Evolutionary conservation across 2,329 filamentous ascomycete genomes (phyloP).

Genomic region (Microcera coccophila): DNA sequence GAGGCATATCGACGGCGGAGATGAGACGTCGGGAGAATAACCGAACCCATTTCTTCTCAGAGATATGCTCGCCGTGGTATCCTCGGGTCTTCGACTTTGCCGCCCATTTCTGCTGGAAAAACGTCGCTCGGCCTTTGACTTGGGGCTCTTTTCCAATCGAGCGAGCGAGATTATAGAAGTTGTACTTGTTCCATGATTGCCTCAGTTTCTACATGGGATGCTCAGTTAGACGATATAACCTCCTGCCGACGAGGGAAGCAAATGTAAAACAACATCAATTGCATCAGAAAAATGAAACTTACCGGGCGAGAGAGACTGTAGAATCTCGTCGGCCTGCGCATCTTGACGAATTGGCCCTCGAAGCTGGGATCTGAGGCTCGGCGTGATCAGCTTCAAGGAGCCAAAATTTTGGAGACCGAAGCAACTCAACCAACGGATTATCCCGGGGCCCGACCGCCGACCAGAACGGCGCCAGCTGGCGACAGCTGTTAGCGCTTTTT

Average conservation of each 20-base stretch:
- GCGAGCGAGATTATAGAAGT: conserved; percentile 77
- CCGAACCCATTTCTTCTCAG: conserved; percentile 88
- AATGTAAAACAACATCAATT: conserved; percentile 3
- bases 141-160: conserved; percentile 30
- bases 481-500: conserved; percentile 1
- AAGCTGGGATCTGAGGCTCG: conserved; percentile 22
- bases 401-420: conserved; percentile 31
- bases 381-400: conserved; percentile 21
- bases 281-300: conserved; percentile 31
- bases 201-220: conserved; percentile 68
- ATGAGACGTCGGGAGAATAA: conserved; percentile 82
- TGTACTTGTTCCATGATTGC: conserved; percentile 97
- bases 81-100: conserved; percentile 79
- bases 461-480: conserved; percentile 17
- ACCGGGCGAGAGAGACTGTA: conserved; percentile 65
- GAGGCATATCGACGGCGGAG: conserved; percentile 81
- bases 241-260: conserved; percentile 4
- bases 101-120: conserved; percentile 98
- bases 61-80: conserved; percentile 94
- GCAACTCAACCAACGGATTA: conserved; percentile 28
- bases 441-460: conserved; percentile 20
- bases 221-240: conserved; percentile 15
- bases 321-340: conserved; percentile 57
- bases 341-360: conserved; percentile 35
- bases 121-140: conserved; percentile 53